Base-by-base conservation (phyloP, 257 asterid genomes). In the Misopates orontium region DNA sequence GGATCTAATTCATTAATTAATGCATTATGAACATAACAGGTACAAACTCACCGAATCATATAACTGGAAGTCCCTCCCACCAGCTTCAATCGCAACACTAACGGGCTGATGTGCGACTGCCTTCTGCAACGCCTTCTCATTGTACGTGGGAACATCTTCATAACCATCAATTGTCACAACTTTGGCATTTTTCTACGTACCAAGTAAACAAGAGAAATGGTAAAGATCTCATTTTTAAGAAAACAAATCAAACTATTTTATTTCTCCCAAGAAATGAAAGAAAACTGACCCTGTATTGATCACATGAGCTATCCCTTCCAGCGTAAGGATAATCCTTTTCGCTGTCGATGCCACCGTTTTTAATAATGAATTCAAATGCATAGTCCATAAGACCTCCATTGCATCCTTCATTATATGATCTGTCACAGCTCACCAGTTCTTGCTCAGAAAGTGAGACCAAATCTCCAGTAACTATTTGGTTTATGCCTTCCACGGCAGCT, bases 61-160 rank as follows among this genome's bases (percentile, higher is more conserved):
- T 81, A 86, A 86, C 56, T 86, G 96, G 68, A 88, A 82, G 58
- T 79, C 95, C 76, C 82, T 71, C 7, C 85, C 88, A 19, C 92
- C 79, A 76, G 96, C 96, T 25, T 88, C 92, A 41, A 88, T 86
- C 75, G 95, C 96, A 39, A 88, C 80, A n/a, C 92, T 88, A 7
- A 88, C 19, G 10, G 95, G 95, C 73, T 86, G 96, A 79, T 86
- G 72, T 19, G 92, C 92, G 36, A 79, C 79, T 32, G 96, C 96
- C 68, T 84, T 82, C 64, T 84, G 70, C 23, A 88, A 80, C n/a
- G 83, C 79, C 22, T 77, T 44, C 74, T 84, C 96, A 32, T 74
- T 75, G 64, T 86, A 80, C 31, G 77, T 82, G 11, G 96, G 96
- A 19, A 88, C 95, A 67, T 88, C 88, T 5, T 79, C 81, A 77